Percentiles rank a stretch among this genome's conserved stretches.
Conservation (phyloP, 2,329 filamentous ascomycete species). For the Claviceps sp. region DNA sequence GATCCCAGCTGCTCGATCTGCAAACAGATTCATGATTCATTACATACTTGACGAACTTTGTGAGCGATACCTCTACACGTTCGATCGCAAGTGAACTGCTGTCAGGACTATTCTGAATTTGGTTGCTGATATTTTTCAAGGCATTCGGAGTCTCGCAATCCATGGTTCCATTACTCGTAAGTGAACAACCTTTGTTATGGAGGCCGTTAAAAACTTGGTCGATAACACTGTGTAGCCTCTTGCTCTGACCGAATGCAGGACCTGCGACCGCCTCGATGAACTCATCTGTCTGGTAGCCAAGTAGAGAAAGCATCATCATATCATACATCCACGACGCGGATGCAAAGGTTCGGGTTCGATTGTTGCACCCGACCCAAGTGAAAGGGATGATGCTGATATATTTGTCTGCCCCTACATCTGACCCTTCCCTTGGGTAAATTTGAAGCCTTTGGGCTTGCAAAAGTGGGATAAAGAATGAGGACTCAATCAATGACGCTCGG, state of each 20-base stretch:
- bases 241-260: background rate
- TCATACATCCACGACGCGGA: conserved; percentile 2
- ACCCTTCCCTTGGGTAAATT: background rate
- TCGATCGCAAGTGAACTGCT: background rate
- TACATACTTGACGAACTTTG: background rate
- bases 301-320: conserved; percentile 6
- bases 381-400: conserved; percentile 7
- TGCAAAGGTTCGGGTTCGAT: background rate
- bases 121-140: background rate
- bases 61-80: background rate
- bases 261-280: conserved; percentile 7
- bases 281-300: conserved; percentile 6
- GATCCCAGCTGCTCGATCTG: background rate
- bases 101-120: background rate
- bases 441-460: background rate
- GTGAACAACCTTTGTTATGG: background rate
- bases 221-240: background rate
- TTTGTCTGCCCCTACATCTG: background rate
- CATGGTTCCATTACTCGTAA: background rate
- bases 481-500: conserved; percentile 1
- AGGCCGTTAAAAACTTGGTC: background rate
- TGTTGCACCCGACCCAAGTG: conserved; percentile 5
- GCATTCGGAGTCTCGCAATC: background rate
- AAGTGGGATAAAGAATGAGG: background rate
- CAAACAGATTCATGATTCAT: background rate